These are phyloP conservation scores for Didymella keratinophila DNA, from an alignment of 2,329 filamentous ascomycete species.

Conservation along the genomic window DNA sequence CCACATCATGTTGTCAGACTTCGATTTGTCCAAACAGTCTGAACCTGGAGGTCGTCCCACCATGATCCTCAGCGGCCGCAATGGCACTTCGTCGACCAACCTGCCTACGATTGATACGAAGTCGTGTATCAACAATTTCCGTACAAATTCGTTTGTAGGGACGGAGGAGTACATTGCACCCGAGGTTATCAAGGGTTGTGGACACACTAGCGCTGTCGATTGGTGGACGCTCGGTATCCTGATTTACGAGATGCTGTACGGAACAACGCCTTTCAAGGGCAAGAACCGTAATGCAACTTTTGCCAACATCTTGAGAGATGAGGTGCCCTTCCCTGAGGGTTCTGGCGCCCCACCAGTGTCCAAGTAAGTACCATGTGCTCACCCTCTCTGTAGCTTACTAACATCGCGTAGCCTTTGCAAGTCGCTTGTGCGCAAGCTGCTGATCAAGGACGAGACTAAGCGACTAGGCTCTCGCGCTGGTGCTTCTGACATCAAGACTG, in stretches of 20 bases:
- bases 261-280: conserved; percentile 98
- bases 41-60: conserved; percentile 94
- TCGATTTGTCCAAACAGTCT: conserved; percentile 97
- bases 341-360: conserved; percentile 84
- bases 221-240: conserved; percentile 99
- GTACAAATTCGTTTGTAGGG: conserved; percentile 97
- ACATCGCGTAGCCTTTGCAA: conserved; percentile 79
- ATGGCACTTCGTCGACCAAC: conserved; percentile 83
- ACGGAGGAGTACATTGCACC: conserved; percentile 99
- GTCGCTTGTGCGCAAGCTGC: conserved; percentile 90
- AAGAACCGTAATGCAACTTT: conserved; percentile 99
- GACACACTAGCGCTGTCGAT: conserved; percentile 96
- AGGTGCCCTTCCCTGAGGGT: conserved; percentile 94
- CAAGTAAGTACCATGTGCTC: conserved; percentile 70
- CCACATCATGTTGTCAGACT: conserved; percentile 99
- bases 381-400: conserved; percentile 35
- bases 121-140: conserved; percentile 97
- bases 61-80: conserved; percentile 84
- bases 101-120: conserved; percentile 98
- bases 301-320: conserved; percentile 93
- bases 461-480: conserved; percentile 92
- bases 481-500: conserved; percentile 94
- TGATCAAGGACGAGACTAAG: conserved; percentile 97
- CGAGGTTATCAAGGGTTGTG: conserved; percentile 98
- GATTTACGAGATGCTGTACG: conserved; percentile 99